phyloP scores from a whole-genome alignment of 2,329 filamentous ascomycete species.

The Calonectria fujianensis region DNA sequence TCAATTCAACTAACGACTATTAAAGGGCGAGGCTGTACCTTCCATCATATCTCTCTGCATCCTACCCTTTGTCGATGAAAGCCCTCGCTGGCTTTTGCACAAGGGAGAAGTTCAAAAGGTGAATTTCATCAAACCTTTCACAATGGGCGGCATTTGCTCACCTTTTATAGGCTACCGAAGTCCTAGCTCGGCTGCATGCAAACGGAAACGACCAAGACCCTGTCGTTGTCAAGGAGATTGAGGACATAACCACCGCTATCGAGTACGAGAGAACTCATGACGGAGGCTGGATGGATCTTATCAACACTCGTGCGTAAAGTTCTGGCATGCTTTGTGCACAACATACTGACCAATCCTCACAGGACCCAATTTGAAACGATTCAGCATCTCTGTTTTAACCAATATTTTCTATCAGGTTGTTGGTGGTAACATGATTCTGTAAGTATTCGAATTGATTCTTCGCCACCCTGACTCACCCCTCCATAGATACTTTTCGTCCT shows the following conservation, averaged over 20 bases:
- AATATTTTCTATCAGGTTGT: slow-evolving; percentile 37
- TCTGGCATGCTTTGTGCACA: background rate
- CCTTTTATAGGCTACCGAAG: slow-evolving; percentile 21
- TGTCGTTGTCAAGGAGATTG: slow-evolving; percentile 18
- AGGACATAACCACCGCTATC: slow-evolving; percentile 32
- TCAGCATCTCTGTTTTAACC: slow-evolving; percentile 27
- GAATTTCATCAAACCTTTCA: background rate
- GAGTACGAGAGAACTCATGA: slow-evolving; percentile 30
- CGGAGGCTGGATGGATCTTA: slow-evolving; percentile 38
- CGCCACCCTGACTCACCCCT: background rate
- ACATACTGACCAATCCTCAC: slow-evolving; percentile 3
- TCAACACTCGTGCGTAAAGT: slow-evolving; percentile 17
- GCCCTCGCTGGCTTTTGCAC: slow-evolving; percentile 34
- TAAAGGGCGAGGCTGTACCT: slow-evolving; percentile 37
- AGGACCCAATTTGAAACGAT: slow-evolving; percentile 37
- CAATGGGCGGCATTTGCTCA: background rate
- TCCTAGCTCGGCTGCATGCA: slow-evolving; percentile 32
- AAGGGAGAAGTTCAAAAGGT: slow-evolving; percentile 32
- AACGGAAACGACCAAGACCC: slow-evolving; percentile 24
- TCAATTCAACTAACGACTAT: background rate
- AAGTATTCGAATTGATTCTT: background rate
- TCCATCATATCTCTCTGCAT: slow-evolving; percentile 34
- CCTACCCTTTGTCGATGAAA: slow-evolving; percentile 34
- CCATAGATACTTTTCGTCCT: slow-evolving; percentile 35
- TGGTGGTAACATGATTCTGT: slow-evolving; percentile 41